Conservation (phyloP, 352 stramenopile genomes). For the Peronospora destructor region DNA sequence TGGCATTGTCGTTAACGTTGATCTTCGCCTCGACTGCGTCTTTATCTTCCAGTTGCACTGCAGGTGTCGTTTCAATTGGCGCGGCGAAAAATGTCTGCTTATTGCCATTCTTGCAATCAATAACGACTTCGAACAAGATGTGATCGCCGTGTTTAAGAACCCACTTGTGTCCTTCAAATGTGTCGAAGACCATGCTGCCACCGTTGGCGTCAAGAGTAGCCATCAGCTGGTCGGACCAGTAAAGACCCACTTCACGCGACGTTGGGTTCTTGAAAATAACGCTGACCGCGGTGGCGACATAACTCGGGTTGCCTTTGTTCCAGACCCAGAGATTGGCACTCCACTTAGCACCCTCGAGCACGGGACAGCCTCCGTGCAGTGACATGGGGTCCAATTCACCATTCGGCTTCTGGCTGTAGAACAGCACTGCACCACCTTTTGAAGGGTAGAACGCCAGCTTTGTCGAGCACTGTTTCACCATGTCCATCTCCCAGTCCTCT, state of each 20-base stretch:
- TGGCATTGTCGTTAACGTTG: not conserved
- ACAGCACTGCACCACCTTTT: conserved; percentile 92
- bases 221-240: conserved; percentile 69
- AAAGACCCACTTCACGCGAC: conserved; percentile 40
- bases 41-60: conserved; percentile 7
- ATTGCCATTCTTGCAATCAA: conserved; percentile 39
- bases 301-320: conserved; percentile 84
- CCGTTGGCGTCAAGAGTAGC: conserved; percentile 42
- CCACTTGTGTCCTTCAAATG: conserved; percentile 66
- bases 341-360: conserved; percentile 92
- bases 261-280: conserved; percentile 72
- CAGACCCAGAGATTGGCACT: conserved; percentile 96
- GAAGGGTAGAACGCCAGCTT: conserved; percentile 71
- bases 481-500: conserved; percentile 64
- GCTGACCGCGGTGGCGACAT: conserved; percentile 42
- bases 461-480: conserved; percentile 69
- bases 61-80: conserved; percentile 7
- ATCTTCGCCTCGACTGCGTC: conserved; percentile 2
- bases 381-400: conserved; percentile 82
- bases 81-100: conserved; percentile 46
- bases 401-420: conserved; percentile 96
- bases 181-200: conserved; percentile 46
- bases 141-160: conserved; percentile 46
- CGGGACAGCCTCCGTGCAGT: conserved; percentile 92
- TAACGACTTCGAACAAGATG: conserved; percentile 49